phyloP scores from a whole-genome alignment of 2,329 filamentous ascomycete species.

The Microdochium bolleyi region DNA sequence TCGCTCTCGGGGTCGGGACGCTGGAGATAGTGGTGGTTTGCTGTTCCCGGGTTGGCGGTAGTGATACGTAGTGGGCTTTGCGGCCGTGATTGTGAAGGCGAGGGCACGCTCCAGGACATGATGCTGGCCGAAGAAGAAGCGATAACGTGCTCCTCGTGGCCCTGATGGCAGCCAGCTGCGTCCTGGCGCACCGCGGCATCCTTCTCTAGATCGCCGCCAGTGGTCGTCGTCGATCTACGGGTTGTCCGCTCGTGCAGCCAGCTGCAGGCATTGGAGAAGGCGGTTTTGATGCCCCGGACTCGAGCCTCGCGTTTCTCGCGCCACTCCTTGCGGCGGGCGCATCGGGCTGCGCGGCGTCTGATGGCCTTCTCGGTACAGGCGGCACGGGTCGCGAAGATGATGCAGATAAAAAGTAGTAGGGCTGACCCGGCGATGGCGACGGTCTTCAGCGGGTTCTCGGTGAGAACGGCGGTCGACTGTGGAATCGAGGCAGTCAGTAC shows the following conservation, averaged over 20 bases:
- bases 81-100: background rate
- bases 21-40: background rate
- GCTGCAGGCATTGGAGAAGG: background rate
- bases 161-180: slow-evolving; percentile 11
- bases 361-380: background rate
- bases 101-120: background rate
- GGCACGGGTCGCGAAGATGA: background rate
- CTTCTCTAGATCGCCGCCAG: background rate
- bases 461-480: slow-evolving; percentile 4
- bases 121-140: background rate
- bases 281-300: background rate
- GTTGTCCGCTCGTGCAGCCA: background rate
- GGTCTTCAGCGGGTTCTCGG: slow-evolving; percentile 6
- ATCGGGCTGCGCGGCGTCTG: background rate
- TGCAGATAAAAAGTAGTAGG: background rate
- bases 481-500: background rate
- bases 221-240: background rate
- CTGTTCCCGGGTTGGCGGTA: too few relatives aligned
- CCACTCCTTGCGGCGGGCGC: background rate
- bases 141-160: slow-evolving; percentile 4
- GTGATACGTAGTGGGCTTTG: too few relatives aligned
- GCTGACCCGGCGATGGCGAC: background rate
- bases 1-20: background rate
- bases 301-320: background rate
- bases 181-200: background rate